Evolutionary conservation across 108 stramenopile genomes (phyloP), one percentile per base, ranked within the genome.

Genomic region (Nitzschia sp.): DNA sequence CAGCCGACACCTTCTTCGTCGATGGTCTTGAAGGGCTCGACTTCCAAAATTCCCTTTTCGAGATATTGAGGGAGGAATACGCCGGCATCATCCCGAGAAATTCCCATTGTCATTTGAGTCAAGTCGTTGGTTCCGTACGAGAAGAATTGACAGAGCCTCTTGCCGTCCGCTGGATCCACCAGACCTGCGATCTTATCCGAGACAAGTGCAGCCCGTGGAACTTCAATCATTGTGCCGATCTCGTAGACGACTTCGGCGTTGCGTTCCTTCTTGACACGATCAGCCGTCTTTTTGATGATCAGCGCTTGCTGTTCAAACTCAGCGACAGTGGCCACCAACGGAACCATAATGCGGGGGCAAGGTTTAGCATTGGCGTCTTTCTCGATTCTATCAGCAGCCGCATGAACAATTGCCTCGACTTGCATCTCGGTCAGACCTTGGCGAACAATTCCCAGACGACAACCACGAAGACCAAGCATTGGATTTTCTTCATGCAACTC

Each of bases 201-300:
- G 24, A 82, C 71, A 46, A 92, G 46, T 33, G 90, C 90, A 11
- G 95, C 91, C 23, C 95, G 83, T 13, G 95, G 95, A 23, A 92
- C 85, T 75, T 95, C 95, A 69, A 95, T 87, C 95, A 95, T 95
- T 17, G 95, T 95, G 25, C 95, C 95, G 53, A 95, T 80, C 46
- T 90, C 84, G 59, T 83, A 89, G 24, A 79, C 71, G 46, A 93
- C 57, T 56, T 85, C 74, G 15, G 30, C 8, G 4, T 73, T 73
- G 30, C 83, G 68, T 51, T 86, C 81, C 13, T 53, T 55, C 46
- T 66, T 59, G 17, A 89, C 79, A n/a, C 65, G 59, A 55, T 86
- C 74, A 9, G 88, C 88, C 23, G 77, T 81, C 17, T 54, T 32
- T 47, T 83, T 84, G 65, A 89, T 77, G 34, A 84, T 51, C 2